phyloP scores from a whole-genome alignment of 192 early-diverging fungal species.

The Podila clonocystis region DNA sequence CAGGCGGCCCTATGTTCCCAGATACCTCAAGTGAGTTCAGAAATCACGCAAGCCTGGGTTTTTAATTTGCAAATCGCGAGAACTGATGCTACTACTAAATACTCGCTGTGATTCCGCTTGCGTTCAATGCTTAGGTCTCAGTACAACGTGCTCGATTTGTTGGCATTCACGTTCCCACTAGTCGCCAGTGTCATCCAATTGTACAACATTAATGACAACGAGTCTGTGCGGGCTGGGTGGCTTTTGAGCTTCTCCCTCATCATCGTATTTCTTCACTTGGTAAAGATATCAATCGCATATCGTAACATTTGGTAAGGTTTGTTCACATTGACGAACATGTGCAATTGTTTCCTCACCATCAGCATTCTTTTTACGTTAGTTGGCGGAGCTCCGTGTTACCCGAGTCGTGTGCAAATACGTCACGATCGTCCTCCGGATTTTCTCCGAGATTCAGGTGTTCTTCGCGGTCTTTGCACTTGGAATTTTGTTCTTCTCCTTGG shows the following conservation, averaged over 20 bases:
- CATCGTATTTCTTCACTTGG: background rate
- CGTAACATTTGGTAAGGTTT: too few relatives aligned
- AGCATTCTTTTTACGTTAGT: too few relatives aligned
- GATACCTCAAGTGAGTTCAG: too few relatives aligned
- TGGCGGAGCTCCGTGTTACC: too few relatives aligned
- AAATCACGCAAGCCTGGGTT: too few relatives aligned
- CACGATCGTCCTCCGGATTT: conserved; percentile 2
- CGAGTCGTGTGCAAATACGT: background rate
- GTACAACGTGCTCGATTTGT: background rate
- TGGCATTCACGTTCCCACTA: background rate
- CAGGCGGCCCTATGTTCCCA: too few relatives aligned
- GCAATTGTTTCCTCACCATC: too few relatives aligned
- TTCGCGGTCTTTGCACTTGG: conserved; percentile 5
- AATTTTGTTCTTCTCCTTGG: conserved; percentile 15
- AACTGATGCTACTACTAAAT: too few relatives aligned
- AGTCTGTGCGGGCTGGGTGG: background rate
- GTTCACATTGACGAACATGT: too few relatives aligned
- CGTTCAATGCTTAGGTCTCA: background rate
- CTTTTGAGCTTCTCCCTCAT: background rate
- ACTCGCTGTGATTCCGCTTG: too few relatives aligned
- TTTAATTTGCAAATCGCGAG: background rate
- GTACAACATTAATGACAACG: background rate
- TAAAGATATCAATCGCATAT: background rate
- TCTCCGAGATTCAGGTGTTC: background rate
- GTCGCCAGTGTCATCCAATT: background rate